phyloP scores from a whole-genome alignment of 2,329 filamentous ascomycete genomes.

The Tricladium varicosporioides region DNA sequence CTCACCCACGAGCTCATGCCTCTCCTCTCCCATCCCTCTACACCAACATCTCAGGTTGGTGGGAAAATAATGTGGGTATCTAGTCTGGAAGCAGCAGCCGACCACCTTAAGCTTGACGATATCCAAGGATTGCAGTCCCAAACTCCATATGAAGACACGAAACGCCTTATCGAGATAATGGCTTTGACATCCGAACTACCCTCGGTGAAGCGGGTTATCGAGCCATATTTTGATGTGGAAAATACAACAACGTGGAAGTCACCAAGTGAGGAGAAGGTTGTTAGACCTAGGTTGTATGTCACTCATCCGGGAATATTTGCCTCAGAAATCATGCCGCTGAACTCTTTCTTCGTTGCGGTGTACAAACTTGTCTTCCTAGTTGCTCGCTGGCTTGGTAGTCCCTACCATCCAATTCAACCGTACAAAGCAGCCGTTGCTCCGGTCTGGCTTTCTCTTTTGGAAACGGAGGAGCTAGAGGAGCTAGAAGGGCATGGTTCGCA shows the following conservation, averaged over 20 bases:
- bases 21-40: constrained; percentile 50
- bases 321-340: constrained; percentile 76
- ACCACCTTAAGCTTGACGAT: constrained; percentile 61
- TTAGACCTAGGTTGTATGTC: constrained; percentile 68
- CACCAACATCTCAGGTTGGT: constrained; percentile 22
- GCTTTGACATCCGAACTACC: constrained; percentile 71
- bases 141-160: constrained; percentile 77
- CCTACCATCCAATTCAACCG: constrained; percentile 78
- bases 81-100: constrained; percentile 66
- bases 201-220: constrained; percentile 55
- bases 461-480: constrained; percentile 59
- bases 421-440: constrained; percentile 76
- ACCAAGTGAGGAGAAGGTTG: constrained; percentile 9
- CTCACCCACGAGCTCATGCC: constrained; percentile 78
- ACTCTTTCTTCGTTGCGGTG: constrained; percentile 63
- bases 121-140: constrained; percentile 67
- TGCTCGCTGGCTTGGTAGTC: constrained; percentile 75
- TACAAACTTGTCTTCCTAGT: constrained; percentile 70
- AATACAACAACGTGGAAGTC: constrained; percentile 21
- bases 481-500: constrained; percentile 43
- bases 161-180: constrained; percentile 82
- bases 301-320: constrained; percentile 84
- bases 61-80: constrained; percentile 75
- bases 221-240: constrained; percentile 51
- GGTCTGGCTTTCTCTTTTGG: constrained; percentile 73